Conservation (phyloP, 2,329 filamentous ascomycete genomes). For the Albophoma yamanashiensis region DNA sequence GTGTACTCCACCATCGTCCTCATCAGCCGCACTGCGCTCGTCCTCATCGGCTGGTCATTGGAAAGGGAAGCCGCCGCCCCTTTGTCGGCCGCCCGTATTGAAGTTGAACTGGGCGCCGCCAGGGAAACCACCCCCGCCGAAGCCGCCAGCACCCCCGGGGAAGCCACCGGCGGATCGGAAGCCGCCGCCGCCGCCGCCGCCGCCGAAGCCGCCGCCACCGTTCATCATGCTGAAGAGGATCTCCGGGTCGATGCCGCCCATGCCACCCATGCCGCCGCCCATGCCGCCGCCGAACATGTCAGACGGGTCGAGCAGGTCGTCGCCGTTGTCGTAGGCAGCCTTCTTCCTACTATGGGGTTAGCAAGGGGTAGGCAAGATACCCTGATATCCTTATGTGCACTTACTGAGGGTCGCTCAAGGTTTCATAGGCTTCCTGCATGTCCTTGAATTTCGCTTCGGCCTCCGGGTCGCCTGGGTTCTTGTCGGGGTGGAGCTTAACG, state of each 20-base stretch:
- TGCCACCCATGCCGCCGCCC: constrained; percentile 51
- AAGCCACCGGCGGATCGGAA: constrained; percentile 42
- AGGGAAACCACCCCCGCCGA: constrained; percentile 25
- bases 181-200: constrained; percentile 28
- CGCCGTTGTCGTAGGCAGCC: constrained; percentile 81
- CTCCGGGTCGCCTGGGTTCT: constrained; percentile 78
- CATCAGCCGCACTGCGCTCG: constrained; percentile 21
- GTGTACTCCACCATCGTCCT: constrained; percentile 14
- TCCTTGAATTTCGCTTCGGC: constrained; percentile 96
- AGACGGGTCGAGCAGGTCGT: constrained; percentile 77
- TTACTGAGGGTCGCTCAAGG: constrained; percentile 84
- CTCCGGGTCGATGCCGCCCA: constrained; percentile 63
- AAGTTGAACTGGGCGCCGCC: constrained; percentile 43
- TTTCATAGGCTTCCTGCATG: constrained; percentile 94
- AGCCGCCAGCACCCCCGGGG: constrained; percentile 38
- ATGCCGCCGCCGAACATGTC: constrained; percentile 75
- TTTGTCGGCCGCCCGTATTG: constrained; percentile 19
- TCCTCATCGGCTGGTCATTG: constrained; percentile 36
- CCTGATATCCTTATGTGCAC: constrained; percentile 21
- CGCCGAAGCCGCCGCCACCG: constrained; percentile 33
- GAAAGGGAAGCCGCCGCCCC: constrained; percentile 31
- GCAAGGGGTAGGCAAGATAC: constrained; percentile 4
- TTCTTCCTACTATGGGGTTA: constrained; percentile 56
- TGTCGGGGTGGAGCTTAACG: constrained; percentile 91
- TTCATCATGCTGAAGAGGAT: constrained; percentile 78